Base-by-base conservation (phyloP, 495 filamentous ascomycete species). In the Bombardia bombarda region DNA sequence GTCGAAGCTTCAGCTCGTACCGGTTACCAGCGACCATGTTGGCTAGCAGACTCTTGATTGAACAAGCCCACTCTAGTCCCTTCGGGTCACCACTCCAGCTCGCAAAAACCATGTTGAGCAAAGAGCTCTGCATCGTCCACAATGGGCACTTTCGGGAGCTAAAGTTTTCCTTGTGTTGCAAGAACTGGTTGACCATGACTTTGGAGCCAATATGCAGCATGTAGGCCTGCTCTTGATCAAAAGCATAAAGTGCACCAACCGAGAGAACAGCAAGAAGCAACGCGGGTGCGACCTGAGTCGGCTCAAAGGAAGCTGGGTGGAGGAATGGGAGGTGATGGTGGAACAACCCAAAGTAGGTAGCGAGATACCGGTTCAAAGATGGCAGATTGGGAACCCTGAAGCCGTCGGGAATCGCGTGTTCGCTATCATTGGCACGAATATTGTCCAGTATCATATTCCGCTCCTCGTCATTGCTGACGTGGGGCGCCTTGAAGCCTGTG, bases 81-180 rank as follows among this genome's bases (percentile, higher is more conserved):
- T 97, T 97, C 12, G 92, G 78, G 60, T 97, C 92, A 48, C 92
- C 92, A 59, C 93, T 97, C 92, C 92, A 98, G 73, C 90, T 96
- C 28, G 94, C 92, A 62, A 98, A 97, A 51, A 94, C 84, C 92
- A 96, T 97, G 72, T 98, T 98, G 35, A 98, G 71, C 38, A 98
- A 70, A 12, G 87, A 88, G 60, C 86, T 86, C 60, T 97, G 92
- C 85, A 97, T 97, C 28, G 88, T 87, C 89, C 90, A 97, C 22
- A 98, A 67, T 6, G 92, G 92, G 57, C 92, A 98, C 61, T 95
- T 97, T 41, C 89, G 78, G n/a, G 92, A 97, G 73, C 88, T 93
- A 65, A 96, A 96, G 65, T 93, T 95, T 59, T 95, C 90, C 67
- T 95, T 93, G 67, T 94, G 90, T 65, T 95, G 90, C 50, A 98